Conservation (phyloP, 805 yeast species). For the Starmera amethionina region DNA sequence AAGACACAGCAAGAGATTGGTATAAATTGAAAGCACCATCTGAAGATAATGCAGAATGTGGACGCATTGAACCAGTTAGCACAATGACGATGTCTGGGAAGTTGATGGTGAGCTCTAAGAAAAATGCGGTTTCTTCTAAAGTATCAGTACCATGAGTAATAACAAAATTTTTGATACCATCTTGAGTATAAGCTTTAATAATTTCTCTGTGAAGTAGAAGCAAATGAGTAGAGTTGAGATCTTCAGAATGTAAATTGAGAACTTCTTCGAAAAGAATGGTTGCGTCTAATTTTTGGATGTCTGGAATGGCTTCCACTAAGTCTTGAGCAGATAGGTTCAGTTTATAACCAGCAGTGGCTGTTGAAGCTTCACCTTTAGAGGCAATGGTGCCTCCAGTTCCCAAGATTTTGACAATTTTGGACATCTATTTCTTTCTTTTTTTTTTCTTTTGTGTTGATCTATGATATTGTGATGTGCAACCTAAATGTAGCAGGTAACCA, state of each 20-base stretch:
- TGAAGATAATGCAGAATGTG: slow-evolving; percentile 57
- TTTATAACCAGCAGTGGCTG: slow-evolving; percentile 45
- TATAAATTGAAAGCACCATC: slow-evolving; percentile 69
- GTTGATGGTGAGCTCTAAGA: slow-evolving; percentile 42
- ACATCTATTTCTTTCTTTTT: neutral
- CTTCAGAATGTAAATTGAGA: slow-evolving; percentile 52
- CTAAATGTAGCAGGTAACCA: no score
- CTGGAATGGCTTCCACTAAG: slow-evolving; percentile 44
- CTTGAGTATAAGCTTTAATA: slow-evolving; percentile 29
- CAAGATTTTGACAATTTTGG: slow-evolving; percentile 30
- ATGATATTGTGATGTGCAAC: neutral
- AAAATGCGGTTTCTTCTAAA: slow-evolving; percentile 58
- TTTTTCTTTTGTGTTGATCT: neutral
- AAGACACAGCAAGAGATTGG: slow-evolving; percentile 59
- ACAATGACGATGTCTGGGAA: slow-evolving; percentile 47
- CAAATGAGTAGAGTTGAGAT: slow-evolving; percentile 37
- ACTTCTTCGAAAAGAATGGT: slow-evolving; percentile 54
- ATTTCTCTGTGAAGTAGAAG: slow-evolving; percentile 36
- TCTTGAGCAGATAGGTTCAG: slow-evolving; percentile 45
- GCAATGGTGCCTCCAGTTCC: slow-evolving; percentile 58
- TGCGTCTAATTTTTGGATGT: slow-evolving; percentile 37
- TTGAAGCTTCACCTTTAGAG: slow-evolving; percentile 35
- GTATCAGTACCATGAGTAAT: slow-evolving; percentile 70
- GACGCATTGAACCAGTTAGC: slow-evolving; percentile 68
- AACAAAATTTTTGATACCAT: slow-evolving; percentile 45